Conservation (phyloP, 139 green algal genomes). For the Chlamydomonas applanata region DNA sequence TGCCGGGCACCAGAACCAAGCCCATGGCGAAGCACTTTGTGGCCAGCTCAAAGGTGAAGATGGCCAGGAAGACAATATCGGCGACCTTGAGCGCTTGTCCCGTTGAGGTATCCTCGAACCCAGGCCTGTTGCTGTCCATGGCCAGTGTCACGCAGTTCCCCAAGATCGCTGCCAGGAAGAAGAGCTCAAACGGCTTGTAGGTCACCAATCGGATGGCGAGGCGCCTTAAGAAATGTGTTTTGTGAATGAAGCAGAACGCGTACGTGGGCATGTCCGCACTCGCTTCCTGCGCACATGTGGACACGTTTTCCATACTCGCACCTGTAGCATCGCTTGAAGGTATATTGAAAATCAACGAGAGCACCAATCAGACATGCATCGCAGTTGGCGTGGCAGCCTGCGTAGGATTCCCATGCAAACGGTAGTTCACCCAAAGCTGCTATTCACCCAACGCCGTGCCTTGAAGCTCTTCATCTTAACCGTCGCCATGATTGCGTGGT, state of each 20-base stretch:
- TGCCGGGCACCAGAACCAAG: conserved; percentile 10
- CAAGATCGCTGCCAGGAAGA: conserved; percentile 33
- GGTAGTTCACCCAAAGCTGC: too few relatives aligned
- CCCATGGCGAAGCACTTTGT: conserved; percentile 46
- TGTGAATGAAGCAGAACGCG: conserved; percentile 10
- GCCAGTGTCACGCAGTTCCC: conserved; percentile 41
- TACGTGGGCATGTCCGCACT: neutral
- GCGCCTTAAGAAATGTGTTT: neutral
- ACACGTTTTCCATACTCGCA: too few relatives aligned
- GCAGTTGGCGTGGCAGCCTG: too few relatives aligned
- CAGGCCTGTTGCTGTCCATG: conserved; percentile 29
- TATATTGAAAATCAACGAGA: too few relatives aligned
- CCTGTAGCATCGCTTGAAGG: too few relatives aligned
- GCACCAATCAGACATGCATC: too few relatives aligned
- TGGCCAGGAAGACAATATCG: conserved; percentile 51
- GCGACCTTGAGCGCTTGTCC: conserved; percentile 10
- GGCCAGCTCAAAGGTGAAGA: conserved; percentile 52
- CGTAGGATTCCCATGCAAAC: too few relatives aligned
- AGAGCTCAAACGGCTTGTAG: conserved; percentile 26
- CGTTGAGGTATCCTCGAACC: conserved; percentile 16
- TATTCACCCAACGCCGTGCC: too few relatives aligned
- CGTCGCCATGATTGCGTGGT: too few relatives aligned
- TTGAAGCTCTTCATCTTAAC: too few relatives aligned
- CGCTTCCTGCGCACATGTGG: too few relatives aligned
- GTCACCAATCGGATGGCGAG: neutral